Base-by-base conservation (phyloP, 192 early-diverging fungal species). In the Backusella luteola region DNA sequence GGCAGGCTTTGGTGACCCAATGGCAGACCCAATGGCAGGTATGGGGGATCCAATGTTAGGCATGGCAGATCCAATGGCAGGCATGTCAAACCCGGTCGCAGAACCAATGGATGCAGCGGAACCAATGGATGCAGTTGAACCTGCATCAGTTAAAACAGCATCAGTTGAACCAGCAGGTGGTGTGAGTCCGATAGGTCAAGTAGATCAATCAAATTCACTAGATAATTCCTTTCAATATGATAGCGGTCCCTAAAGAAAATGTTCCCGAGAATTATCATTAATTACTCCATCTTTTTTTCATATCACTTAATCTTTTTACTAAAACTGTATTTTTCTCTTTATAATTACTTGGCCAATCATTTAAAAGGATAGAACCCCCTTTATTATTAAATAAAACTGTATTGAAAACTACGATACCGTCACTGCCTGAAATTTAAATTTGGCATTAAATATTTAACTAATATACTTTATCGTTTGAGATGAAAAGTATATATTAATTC, bases 131-230 rank as follows among this genome's bases (percentile, higher is more conserved):
- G 26, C 21, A 26, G 56, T 59, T 26, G 23, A 59, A 26, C 56
- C 23, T 1, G 32, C 32, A 32, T 32, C 32, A 32, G 32, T 32
- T 32, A 1, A 32, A 32, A 0, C 32, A 32, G 32, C 32, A 32
- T 32, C 11, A 26, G 23, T 59, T 26, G 9, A 59, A 26, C 56
- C 23, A 29, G 23, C 56, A 29, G 23, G 56, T 12, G 56, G 56
- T 63, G 56, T 63, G 56, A 63, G 56, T 63, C 56, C 56, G 12
- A 63, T 63, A 63, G 56, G 56, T 63, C 56, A 63, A 29, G 56
- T 63, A 63, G 56, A 63, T 29, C 26, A 23, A 14, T 63, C 56
- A 29, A 63, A 63, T 29, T 63, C 12, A 63, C 56, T 63, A 26
- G 56, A 63, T 29, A 23, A 63, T 29, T 63, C 56, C 12, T 63